Evolutionary conservation across 805 yeast genomes (phyloP).

Genomic region (Lipomyces lipofer): DNA sequence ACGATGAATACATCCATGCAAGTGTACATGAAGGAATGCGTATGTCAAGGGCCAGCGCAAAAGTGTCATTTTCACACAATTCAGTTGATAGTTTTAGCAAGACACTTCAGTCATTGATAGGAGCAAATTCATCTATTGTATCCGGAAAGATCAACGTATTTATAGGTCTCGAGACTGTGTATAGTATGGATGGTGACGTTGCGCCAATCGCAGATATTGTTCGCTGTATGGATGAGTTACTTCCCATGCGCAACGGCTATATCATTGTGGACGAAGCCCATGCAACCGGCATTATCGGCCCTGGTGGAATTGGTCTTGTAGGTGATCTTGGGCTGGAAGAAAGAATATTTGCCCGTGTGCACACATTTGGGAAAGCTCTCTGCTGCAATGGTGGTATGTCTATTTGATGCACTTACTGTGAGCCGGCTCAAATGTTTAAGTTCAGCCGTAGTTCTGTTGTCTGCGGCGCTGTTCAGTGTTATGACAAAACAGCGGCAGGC

Average conservation of each 20-base stretch:
- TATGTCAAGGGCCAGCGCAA: constrained; percentile 22
- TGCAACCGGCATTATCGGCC: constrained; percentile 88
- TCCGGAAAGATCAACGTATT: constrained; percentile 22
- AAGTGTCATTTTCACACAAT: constrained; percentile 27
- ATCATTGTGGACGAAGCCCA: constrained; percentile 88
- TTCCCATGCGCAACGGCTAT: constrained; percentile 52
- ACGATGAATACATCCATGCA: constrained; percentile 36
- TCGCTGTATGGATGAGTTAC: neutral
- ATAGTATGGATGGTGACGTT: constrained; percentile 36
- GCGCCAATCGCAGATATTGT: constrained; percentile 28
- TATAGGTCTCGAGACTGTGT: constrained; percentile 33
- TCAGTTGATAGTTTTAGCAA: constrained; percentile 11
- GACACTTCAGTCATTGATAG: neutral
- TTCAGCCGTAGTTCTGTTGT: too few relatives aligned
- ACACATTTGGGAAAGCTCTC: constrained; percentile 36
- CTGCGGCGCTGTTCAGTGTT: too few relatives aligned
- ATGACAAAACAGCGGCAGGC: too few relatives aligned
- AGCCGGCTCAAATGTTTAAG: neutral
- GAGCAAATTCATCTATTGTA: neutral
- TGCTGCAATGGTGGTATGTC: constrained; percentile 30
- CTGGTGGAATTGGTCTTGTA: constrained; percentile 64
- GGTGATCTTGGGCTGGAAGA: constrained; percentile 24
- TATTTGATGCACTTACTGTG: neutral
- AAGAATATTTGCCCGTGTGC: constrained; percentile 27
- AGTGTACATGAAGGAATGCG: constrained; percentile 36